These are phyloP conservation scores for Ganoderma lingzhi DNA, from an alignment of 1,284 basidiomycete genomes.

Conservation along the genomic window DNA sequence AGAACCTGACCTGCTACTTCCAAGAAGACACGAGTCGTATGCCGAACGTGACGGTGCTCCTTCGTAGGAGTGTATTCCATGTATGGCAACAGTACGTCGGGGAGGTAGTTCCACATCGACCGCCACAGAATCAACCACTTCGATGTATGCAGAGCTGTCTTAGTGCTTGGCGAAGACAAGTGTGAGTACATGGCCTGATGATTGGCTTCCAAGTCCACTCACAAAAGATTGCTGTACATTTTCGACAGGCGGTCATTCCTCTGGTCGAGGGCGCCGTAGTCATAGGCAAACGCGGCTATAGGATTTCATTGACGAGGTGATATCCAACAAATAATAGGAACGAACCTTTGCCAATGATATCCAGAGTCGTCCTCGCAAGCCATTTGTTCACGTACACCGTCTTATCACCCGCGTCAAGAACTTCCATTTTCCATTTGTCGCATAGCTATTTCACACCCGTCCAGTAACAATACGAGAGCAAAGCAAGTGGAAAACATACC, in stretches of 20 bases:
- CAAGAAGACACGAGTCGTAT: slow-evolving; percentile 32
- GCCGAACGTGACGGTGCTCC: slow-evolving; percentile 37
- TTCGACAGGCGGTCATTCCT: slow-evolving; percentile 35
- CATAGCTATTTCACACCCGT: slow-evolving; percentile 16
- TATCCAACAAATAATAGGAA: not conserved
- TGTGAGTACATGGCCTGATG: not conserved
- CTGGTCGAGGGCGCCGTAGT: slow-evolving; percentile 41
- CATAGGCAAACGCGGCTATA: slow-evolving; percentile 42
- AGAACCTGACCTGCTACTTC: slow-evolving; percentile 34
- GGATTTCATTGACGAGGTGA: too few species aligned
- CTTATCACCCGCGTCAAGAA: slow-evolving; percentile 5
- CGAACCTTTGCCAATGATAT: slow-evolving; percentile 43
- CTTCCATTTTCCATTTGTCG: slow-evolving; percentile 32
- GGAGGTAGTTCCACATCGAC: slow-evolving; percentile 38
- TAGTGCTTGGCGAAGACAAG: not conserved
- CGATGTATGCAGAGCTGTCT: slow-evolving; percentile 36
- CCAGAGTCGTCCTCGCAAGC: slow-evolving; percentile 42
- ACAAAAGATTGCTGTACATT: slow-evolving; percentile 44
- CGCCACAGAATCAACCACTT: slow-evolving; percentile 35
- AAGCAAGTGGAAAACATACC: slow-evolving; percentile 37
- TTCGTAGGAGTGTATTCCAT: slow-evolving; percentile 39
- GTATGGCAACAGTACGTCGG: slow-evolving; percentile 31
- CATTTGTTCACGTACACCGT: slow-evolving; percentile 30
- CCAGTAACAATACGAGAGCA: not conserved
- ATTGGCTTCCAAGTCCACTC: slow-evolving; percentile 17